These are phyloP conservation scores for Colletotrichum australisinense DNA, from an alignment of 2,329 filamentous ascomycete genomes.

Conservation along the genomic window DNA sequence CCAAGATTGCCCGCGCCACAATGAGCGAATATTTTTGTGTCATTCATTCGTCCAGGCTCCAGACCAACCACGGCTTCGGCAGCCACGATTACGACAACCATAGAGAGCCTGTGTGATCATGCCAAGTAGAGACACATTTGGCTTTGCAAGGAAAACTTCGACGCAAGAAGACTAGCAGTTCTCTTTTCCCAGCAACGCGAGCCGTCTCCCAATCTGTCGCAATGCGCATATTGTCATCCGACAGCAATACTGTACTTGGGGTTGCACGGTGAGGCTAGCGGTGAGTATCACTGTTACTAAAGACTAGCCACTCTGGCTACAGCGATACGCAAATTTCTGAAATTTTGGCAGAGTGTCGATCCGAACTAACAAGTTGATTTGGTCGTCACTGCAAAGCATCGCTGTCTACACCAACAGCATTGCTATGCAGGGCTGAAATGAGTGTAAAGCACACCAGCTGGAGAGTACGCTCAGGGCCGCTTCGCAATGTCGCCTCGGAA, in stretches of 20 bases:
- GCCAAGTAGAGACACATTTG: too few relatives aligned
- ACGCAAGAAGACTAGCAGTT: not conserved
- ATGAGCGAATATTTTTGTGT: too few relatives aligned
- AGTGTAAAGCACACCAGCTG: too few relatives aligned
- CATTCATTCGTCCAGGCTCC: too few relatives aligned
- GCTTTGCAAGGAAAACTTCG: not conserved
- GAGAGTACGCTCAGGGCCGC: too few relatives aligned
- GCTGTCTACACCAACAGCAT: too few relatives aligned
- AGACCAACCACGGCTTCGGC: too few relatives aligned
- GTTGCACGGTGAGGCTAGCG: not conserved
- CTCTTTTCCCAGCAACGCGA: not conserved
- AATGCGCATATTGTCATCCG: not conserved
- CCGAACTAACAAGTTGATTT: not conserved
- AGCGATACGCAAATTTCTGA: slow-evolving; percentile 47
- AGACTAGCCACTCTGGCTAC: slow-evolving; percentile 42
- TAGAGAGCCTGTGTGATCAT: too few relatives aligned
- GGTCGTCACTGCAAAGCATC: not conserved
- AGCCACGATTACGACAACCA: too few relatives aligned
- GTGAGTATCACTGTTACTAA: not conserved
- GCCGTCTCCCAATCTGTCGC: not conserved
- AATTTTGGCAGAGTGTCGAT: slow-evolving; percentile 34
- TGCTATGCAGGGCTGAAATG: too few relatives aligned
- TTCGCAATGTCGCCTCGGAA: too few relatives aligned
- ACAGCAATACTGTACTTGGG: not conserved
- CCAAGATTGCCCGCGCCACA: too few relatives aligned